Conservation (phyloP, 305 asterid genomes). For the Petunia hybrid region DNA sequence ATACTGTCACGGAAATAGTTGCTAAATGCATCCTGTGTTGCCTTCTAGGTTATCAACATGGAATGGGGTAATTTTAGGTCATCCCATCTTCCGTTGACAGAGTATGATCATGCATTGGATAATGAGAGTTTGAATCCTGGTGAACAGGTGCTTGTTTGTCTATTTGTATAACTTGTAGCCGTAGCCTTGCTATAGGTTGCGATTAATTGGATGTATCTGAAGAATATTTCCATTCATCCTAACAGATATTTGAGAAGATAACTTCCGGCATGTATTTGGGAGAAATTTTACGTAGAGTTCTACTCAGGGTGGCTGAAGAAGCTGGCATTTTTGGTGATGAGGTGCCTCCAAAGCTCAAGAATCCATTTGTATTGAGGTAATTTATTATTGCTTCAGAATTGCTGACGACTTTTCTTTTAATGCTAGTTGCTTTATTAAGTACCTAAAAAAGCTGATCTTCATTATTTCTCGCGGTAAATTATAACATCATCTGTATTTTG, state of each 20-base stretch:
- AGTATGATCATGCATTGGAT: conserved; percentile 70
- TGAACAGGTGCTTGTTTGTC: conserved; percentile 63
- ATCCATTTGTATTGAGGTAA: conserved; percentile 67
- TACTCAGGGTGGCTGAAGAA: conserved; percentile 77
- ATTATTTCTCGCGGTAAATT: background rate
- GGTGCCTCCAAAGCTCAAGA: conserved; percentile 69
- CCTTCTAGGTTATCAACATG: conserved; percentile 81
- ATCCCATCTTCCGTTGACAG: conserved; percentile 83
- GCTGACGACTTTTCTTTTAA: background rate
- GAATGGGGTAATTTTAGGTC: conserved; percentile 96
- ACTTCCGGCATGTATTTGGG: conserved; percentile 94
- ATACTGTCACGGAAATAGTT: background rate
- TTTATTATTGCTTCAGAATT: conserved; percentile 2
- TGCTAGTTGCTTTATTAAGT: background rate
- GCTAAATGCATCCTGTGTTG: background rate
- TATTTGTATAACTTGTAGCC: background rate
- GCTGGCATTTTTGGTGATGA: conserved; percentile 81
- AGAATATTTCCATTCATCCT: background rate
- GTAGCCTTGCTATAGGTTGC: background rate
- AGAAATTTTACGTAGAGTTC: conserved; percentile 74
- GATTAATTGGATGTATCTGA: background rate
- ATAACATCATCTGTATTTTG: background rate
- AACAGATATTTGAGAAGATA: conserved; percentile 81
- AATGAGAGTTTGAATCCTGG: conserved; percentile 80
- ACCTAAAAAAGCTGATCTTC: conserved; percentile 16